A percentile compares a stretch with the other conserved stretches of the same genome.
Conservation (phyloP, 2,329 filamentous ascomycete species). For the Cordyceps pruinosa region DNA sequence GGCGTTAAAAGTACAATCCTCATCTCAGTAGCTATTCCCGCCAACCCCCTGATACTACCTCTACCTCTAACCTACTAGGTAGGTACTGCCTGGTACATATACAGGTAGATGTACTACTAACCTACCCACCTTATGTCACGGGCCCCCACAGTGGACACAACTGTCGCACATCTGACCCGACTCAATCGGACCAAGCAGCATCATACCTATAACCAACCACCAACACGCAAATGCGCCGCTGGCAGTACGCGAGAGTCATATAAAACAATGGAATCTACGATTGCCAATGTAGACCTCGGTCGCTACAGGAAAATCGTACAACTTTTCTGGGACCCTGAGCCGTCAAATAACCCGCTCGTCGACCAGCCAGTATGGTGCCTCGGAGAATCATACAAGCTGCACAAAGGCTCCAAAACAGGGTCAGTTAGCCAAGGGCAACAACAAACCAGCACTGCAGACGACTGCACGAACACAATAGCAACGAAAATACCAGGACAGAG, state of each 20-base stretch:
- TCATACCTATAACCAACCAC: not conserved
- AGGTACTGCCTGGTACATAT: too few relatives aligned
- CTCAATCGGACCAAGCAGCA: not conserved
- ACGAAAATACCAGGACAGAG: slow-evolving; percentile 9
- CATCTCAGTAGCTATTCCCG: too few relatives aligned
- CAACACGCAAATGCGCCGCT: not conserved
- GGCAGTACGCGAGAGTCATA: not conserved
- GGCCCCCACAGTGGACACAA: too few relatives aligned
- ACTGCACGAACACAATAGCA: not conserved
- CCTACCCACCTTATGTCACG: not conserved
- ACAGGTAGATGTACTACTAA: too few relatives aligned
- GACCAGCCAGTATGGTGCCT: slow-evolving; percentile 80
- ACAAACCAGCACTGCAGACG: slow-evolving; percentile 20
- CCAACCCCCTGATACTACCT: too few relatives aligned
- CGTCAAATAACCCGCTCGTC: slow-evolving; percentile 64
- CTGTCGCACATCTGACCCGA: not conserved
- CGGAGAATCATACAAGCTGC: slow-evolving; percentile 44
- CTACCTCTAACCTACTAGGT: too few relatives aligned
- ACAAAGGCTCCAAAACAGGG: slow-evolving; percentile 9
- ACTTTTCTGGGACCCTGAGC: slow-evolving; percentile 88
- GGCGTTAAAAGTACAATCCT: too few relatives aligned
- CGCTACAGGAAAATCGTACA: slow-evolving; percentile 76
- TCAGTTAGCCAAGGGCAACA: not conserved
- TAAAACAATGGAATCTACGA: slow-evolving; percentile 27
- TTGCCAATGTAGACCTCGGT: slow-evolving; percentile 62